phyloP scores from a whole-genome alignment of 2,329 filamentous ascomycete genomes.

The Chlorencoelia australis region DNA sequence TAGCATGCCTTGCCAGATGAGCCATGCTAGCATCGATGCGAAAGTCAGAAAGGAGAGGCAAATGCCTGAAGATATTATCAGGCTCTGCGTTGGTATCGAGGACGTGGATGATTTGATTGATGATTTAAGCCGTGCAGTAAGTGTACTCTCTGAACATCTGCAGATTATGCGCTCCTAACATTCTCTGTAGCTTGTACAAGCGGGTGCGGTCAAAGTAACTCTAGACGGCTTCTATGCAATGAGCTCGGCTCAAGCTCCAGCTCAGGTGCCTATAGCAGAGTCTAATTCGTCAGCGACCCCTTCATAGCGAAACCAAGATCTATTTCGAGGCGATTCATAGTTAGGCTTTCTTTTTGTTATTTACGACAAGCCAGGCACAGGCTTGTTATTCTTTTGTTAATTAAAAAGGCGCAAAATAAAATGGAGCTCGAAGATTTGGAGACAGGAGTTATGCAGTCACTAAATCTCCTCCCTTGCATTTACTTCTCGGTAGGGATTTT shows the following conservation, averaged over 20 bases:
- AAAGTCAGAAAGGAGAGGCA: slow-evolving; percentile 82
- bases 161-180: slow-evolving; percentile 15
- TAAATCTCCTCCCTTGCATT: too few relatives aligned
- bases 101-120: slow-evolving; percentile 87
- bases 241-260: slow-evolving; percentile 17
- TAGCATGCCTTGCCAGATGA: slow-evolving; percentile 99
- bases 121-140: slow-evolving; percentile 80
- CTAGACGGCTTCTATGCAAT: slow-evolving; percentile 69
- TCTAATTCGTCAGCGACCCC: slow-evolving; percentile 20
- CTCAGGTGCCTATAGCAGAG: slow-evolving; percentile 21
- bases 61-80: slow-evolving; percentile 94
- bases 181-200: slow-evolving; percentile 66
- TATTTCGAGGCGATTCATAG: too few relatives aligned
- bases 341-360: too few relatives aligned
- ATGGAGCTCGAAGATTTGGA: too few relatives aligned
- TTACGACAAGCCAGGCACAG: too few relatives aligned
- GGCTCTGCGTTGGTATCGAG: slow-evolving; percentile 93
- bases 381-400: too few relatives aligned
- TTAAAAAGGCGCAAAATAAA: too few relatives aligned
- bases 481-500: too few relatives aligned
- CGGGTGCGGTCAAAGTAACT: slow-evolving; percentile 81
- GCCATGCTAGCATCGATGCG: slow-evolving; percentile 93
- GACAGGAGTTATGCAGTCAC: too few relatives aligned
- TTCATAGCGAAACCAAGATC: slow-evolving; percentile 5
- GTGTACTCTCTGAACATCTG: slow-evolving; percentile 30